phyloP scores from a whole-genome alignment of 1,284 basidiomycete genomes.

The Hypsizygus ulmarius region DNA sequence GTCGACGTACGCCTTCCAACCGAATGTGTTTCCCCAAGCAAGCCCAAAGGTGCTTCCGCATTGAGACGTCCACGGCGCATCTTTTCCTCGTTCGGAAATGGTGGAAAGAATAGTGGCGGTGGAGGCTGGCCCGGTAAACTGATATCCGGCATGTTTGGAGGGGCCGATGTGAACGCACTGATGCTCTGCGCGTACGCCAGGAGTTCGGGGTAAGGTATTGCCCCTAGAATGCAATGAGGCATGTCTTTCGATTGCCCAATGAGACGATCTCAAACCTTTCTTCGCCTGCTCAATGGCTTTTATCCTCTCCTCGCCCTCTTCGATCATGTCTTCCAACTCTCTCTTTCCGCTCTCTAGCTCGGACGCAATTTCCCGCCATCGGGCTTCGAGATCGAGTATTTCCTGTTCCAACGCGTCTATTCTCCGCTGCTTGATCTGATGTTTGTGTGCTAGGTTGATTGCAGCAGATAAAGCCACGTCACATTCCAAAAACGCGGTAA shows the following conservation, averaged over 20 bases:
- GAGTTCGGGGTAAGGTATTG: slow-evolving; percentile 77
- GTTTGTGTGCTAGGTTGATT: slow-evolving; percentile 61
- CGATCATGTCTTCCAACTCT: slow-evolving; percentile 64
- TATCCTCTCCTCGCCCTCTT: slow-evolving; percentile 68
- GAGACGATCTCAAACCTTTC: slow-evolving; percentile 46
- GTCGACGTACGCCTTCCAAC: slow-evolving; percentile 64
- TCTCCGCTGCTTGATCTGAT: slow-evolving; percentile 70
- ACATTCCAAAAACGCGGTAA: slow-evolving; percentile 55
- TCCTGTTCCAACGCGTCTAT: slow-evolving; percentile 70
- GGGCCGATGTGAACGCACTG: slow-evolving; percentile 79
- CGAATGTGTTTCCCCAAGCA: slow-evolving; percentile 74
- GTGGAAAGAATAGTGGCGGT: slow-evolving; percentile 76
- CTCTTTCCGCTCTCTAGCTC: slow-evolving; percentile 62
- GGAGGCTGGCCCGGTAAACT: slow-evolving; percentile 65
- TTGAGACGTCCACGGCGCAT: slow-evolving; percentile 78
- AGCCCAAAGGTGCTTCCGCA: slow-evolving; percentile 70
- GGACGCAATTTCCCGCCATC: slow-evolving; percentile 63
- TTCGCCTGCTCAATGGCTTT: slow-evolving; percentile 68
- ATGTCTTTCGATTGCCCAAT: slow-evolving; percentile 5
- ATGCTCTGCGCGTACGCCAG: slow-evolving; percentile 78
- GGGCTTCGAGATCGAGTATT: slow-evolving; percentile 60
- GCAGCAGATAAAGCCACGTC: slow-evolving; percentile 63
- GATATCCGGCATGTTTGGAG: slow-evolving; percentile 77
- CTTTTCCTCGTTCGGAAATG: slow-evolving; percentile 84
- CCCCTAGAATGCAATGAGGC: slow-evolving; percentile 38